A percentile compares a stretch with the other conserved stretches of the same genome.
Evolutionary conservation across 441 rosid genomes (phyloP).

Genomic region (Erodium texanum): DNA sequence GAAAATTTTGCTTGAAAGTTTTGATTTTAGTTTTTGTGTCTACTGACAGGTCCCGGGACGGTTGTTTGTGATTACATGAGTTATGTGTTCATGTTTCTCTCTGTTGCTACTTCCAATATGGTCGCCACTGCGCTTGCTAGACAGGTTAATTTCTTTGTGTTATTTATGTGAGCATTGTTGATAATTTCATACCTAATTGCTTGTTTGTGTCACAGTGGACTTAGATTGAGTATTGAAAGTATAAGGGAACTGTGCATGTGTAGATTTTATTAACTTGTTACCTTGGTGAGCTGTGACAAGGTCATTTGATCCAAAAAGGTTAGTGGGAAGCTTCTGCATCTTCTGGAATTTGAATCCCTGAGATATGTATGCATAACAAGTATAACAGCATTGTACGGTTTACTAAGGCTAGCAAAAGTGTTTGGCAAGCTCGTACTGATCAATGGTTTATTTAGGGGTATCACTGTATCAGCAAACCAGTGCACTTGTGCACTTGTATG

Average conservation of each 20-base stretch:
- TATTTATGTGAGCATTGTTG: background rate
- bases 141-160: background rate
- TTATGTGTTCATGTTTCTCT: background rate
- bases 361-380: too few relatives aligned
- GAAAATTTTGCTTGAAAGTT: too few relatives aligned
- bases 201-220: background rate
- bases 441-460: background rate
- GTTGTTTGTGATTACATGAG: background rate
- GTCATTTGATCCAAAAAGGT: background rate
- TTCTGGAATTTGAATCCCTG: background rate
- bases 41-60: background rate
- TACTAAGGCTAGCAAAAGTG: background rate
- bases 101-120: background rate
- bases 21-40: background rate
- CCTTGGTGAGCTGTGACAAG: background rate
- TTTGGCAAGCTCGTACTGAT: background rate
- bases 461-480: background rate
- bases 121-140: background rate
- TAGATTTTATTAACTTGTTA: background rate
- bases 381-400: background rate
- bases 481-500: background rate
- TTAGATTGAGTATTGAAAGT: background rate
- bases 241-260: background rate
- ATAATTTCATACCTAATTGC: too few relatives aligned
- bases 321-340: background rate